phyloP scores from a whole-genome alignment of 1,139 yeast genomes.

The Saccharomyces hybrid region DNA sequence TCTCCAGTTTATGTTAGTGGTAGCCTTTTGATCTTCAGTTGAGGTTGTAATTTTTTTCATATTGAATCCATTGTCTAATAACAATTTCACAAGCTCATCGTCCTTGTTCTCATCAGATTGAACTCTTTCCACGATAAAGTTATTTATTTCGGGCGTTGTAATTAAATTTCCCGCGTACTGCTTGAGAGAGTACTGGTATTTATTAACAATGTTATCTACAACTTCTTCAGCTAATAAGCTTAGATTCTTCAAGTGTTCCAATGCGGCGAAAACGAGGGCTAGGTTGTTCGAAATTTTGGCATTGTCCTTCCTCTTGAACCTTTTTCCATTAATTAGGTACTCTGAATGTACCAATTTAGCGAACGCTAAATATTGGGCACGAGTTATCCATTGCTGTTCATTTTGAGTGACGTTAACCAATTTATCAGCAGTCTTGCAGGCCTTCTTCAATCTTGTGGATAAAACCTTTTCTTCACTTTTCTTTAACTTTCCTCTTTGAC shows the following conservation, averaged over 20 bases:
- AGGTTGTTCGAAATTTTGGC: conserved; percentile 20
- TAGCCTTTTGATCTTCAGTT: conserved; percentile 23
- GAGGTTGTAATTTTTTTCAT: conserved; percentile 15
- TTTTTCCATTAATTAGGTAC: conserved; percentile 34
- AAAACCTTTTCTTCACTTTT: conserved; percentile 42
- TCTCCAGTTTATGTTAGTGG: conserved; percentile 57
- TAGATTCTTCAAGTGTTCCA: conserved; percentile 14
- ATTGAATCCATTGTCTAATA: conserved; percentile 35
- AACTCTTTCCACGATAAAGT: conserved; percentile 15
- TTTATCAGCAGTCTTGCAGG: conserved; percentile 40
- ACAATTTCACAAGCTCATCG: conserved; percentile 36
- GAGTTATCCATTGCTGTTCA: conserved; percentile 32
- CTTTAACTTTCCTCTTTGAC: conserved; percentile 27
- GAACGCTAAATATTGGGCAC: conserved; percentile 55
- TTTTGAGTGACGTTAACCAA: conserved; percentile 39
- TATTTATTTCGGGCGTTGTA: conserved; percentile 20
- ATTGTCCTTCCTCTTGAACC: conserved; percentile 44
- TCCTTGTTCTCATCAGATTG: conserved; percentile 31
- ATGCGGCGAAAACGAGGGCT: conserved; percentile 22
- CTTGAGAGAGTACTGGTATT: conserved; percentile 26
- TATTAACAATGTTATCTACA: conserved; percentile 18
- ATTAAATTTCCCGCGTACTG: conserved; percentile 22
- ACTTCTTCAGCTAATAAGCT: conserved; percentile 12
- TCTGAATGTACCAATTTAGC: conserved; percentile 54
- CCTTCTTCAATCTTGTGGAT: conserved; percentile 61